Evolutionary conservation across 2,329 filamentous ascomycete species (phyloP).

Genomic region (Pestalotiopsis sp.): DNA sequence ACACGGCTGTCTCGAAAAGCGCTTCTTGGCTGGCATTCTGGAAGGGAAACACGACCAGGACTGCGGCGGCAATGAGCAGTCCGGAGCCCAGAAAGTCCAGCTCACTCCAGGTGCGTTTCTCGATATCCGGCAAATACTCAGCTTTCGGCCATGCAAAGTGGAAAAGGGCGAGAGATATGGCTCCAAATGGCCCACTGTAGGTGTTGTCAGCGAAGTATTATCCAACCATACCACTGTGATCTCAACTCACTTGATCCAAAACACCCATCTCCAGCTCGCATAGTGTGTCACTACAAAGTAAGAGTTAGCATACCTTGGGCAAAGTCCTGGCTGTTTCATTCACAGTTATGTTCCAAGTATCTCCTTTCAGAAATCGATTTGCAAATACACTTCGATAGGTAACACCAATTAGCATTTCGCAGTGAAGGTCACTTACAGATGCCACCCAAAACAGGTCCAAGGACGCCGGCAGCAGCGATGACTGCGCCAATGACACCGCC

Average conservation of each 20-base stretch:
- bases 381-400: not conserved
- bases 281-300: slow-evolving; percentile 43
- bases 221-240: slow-evolving; percentile 11
- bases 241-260: slow-evolving; percentile 58
- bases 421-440: slow-evolving; percentile 21
- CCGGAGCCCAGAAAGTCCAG: slow-evolving; percentile 57
- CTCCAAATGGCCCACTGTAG: slow-evolving; percentile 53
- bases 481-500: slow-evolving; percentile 51
- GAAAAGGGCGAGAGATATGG: slow-evolving; percentile 48
- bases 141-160: slow-evolving; percentile 51
- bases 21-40: slow-evolving; percentile 49
- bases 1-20: slow-evolving; percentile 44
- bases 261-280: slow-evolving; percentile 56
- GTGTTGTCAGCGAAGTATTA: slow-evolving; percentile 19
- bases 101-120: slow-evolving; percentile 47
- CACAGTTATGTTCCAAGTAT: too few species aligned
- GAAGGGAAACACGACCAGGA: slow-evolving; percentile 60
- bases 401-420: not conserved
- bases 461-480: slow-evolving; percentile 49
- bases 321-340: not conserved
- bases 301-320: not conserved
- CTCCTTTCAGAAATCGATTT: not conserved
- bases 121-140: slow-evolving; percentile 38
- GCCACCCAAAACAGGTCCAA: slow-evolving; percentile 56
- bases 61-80: slow-evolving; percentile 55